Evolutionary conservation across 2,329 filamentous ascomycete species (phyloP).

Genomic region (Sporothrix variecibatus): DNA sequence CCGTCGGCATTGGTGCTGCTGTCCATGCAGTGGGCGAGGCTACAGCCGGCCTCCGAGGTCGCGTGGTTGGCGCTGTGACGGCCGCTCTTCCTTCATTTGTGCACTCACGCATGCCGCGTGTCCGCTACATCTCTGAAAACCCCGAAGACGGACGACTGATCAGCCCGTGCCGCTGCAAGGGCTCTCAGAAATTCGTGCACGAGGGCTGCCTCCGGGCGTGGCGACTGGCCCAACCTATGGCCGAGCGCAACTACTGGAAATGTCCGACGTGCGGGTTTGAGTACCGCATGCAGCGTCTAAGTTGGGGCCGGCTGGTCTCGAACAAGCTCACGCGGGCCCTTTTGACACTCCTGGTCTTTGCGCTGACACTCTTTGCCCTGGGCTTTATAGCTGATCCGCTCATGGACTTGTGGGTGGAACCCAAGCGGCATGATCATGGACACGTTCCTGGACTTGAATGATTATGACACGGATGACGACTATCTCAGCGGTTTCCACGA

Average conservation of each 20-base stretch:
- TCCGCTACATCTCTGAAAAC: constrained; percentile 71
- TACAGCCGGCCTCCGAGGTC: background rate
- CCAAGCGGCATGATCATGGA: constrained; percentile 65
- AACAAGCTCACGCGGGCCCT: constrained; percentile 66
- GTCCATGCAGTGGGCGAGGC: constrained; percentile 8
- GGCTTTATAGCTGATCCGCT: constrained; percentile 94
- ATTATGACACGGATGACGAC: constrained; percentile 42
- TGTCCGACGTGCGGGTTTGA: constrained; percentile 86
- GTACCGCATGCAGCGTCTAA: constrained; percentile 77
- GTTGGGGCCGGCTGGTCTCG: constrained; percentile 70
- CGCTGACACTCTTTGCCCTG: constrained; percentile 73
- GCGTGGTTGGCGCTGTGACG: constrained; percentile 19
- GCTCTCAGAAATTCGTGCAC: constrained; percentile 90
- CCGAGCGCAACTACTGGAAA: constrained; percentile 74
- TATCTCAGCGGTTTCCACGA: constrained; percentile 15
- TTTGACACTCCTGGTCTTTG: constrained; percentile 72
- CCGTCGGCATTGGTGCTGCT: background rate
- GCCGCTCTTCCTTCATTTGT: constrained; percentile 39
- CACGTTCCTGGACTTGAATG: constrained; percentile 48
- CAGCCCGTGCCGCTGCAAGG: constrained; percentile 90
- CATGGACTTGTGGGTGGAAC: constrained; percentile 85
- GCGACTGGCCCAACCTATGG: constrained; percentile 70
- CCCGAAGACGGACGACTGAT: constrained; percentile 75
- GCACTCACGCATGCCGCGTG: constrained; percentile 35
- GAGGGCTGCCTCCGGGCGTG: constrained; percentile 84